Conservation (phyloP, 495 filamentous ascomycete species). For the Neurospora discreta region DNA sequence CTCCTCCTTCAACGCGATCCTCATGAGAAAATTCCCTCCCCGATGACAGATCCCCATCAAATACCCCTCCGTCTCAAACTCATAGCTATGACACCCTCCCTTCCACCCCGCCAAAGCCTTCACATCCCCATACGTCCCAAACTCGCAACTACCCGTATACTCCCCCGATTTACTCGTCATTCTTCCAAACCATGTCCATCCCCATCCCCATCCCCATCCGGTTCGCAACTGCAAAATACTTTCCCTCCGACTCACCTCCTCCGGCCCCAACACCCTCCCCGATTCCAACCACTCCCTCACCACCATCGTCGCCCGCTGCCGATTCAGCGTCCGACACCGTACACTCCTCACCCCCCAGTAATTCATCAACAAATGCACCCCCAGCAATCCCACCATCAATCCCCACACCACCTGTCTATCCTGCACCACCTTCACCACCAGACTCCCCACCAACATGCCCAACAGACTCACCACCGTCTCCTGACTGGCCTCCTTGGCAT, state of each 20-base stretch:
- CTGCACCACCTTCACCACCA: conserved; percentile 68
- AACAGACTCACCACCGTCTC: conserved; percentile 87
- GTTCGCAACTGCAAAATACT: conserved; percentile 45
- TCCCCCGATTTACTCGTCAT: conserved; percentile 35
- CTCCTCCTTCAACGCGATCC: conserved; percentile 54
- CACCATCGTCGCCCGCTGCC: conserved; percentile 75
- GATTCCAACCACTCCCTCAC: conserved; percentile 48
- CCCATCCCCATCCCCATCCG: neutral
- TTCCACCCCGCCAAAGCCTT: conserved; percentile 12
- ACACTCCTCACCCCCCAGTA: conserved; percentile 78
- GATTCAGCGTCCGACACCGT: conserved; percentile 73
- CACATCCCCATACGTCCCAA: conserved; percentile 30
- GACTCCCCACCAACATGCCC: conserved; percentile 77
- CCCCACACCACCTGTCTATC: conserved; percentile 63
- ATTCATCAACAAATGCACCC: conserved; percentile 69
- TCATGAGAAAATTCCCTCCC: conserved; percentile 30
- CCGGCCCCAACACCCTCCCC: conserved; percentile 47
- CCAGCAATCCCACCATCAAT: conserved; percentile 59
- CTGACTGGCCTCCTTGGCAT: conserved; percentile 93
- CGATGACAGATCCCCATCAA: conserved; percentile 43
- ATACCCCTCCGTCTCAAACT: conserved; percentile 43
- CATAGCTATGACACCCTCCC: conserved; percentile 33
- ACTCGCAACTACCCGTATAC: conserved; percentile 33
- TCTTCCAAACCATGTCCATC: neutral
- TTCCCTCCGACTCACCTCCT: conserved; percentile 54